Percentiles rank a stretch among this genome's conserved stretches.
Conservation (phyloP, 176 grass and related monocot genomes). For the Carex kokanica region DNA sequence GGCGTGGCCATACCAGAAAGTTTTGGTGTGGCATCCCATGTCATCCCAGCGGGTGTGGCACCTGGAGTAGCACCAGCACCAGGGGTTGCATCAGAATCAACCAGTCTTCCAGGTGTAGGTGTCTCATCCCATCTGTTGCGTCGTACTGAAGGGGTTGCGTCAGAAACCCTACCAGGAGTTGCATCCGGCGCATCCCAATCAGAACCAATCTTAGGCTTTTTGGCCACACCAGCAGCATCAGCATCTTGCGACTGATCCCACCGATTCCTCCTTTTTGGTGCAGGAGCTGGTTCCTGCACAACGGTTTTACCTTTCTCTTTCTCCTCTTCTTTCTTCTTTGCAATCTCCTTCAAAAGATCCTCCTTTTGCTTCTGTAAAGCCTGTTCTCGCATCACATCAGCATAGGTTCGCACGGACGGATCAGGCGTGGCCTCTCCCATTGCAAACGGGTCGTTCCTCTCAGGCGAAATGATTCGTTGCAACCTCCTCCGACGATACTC, state of each 20-base stretch:
- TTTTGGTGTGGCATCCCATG: constrained; percentile 95
- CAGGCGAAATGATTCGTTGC: constrained; percentile 72
- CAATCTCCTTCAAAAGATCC: constrained; percentile 59
- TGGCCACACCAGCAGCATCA: constrained; percentile 35
- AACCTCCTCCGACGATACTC: constrained; percentile 73
- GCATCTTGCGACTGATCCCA: constrained; percentile 94
- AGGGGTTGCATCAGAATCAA: constrained; percentile 85
- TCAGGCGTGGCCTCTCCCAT: constrained; percentile 81
- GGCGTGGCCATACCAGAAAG: constrained; percentile 75
- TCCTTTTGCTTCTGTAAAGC: constrained; percentile 72
- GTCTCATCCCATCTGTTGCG: constrained; percentile 99
- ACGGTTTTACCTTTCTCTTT: constrained; percentile 66
- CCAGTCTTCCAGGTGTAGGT: constrained; percentile 79
- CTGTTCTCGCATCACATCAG: constrained; percentile 72
- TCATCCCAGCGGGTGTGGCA: constrained; percentile 73
- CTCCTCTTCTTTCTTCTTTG: constrained; percentile 82
- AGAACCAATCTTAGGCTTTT: constrained; percentile 64
- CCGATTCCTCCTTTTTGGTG: constrained; percentile 67
- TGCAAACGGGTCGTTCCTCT: constrained; percentile 83
- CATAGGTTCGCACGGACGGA: constrained; percentile 68
- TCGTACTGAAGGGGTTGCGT: constrained; percentile 62
- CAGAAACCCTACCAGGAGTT: constrained; percentile 72
- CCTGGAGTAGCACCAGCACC: constrained; percentile 63
- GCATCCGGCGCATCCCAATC: constrained; percentile 95
- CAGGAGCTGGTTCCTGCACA: constrained; percentile 37